Evolutionary conservation across 2,329 filamentous ascomycete genomes (phyloP).

Genomic region (Huntiella decipiens): DNA sequence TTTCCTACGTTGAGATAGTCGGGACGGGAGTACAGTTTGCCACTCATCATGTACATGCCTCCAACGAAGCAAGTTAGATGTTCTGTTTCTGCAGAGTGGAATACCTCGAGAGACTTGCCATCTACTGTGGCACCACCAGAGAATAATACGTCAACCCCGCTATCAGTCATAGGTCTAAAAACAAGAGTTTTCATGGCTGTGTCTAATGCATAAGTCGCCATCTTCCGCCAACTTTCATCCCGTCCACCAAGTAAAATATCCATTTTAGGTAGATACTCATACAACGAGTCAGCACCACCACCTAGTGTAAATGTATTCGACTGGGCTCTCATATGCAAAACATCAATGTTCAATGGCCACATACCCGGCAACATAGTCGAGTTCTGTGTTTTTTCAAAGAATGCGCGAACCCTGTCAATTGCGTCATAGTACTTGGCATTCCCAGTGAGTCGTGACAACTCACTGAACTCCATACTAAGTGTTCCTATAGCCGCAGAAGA

Average conservation of each 20-base stretch:
- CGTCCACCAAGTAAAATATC: constrained; percentile 47
- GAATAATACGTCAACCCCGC: constrained; percentile 43
- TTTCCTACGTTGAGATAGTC: constrained; percentile 30
- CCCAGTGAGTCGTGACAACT: constrained; percentile 53
- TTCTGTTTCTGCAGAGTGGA: constrained; percentile 14
- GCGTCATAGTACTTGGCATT: constrained; percentile 42
- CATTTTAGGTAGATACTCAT: constrained; percentile 43
- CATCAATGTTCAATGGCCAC: constrained; percentile 49
- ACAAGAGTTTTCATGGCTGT: constrained; percentile 43
- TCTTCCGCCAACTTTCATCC: constrained; percentile 37
- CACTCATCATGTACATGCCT: constrained; percentile 49
- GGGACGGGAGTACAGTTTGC: constrained; percentile 35
- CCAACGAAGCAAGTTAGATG: constrained; percentile 55
- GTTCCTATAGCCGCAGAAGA: constrained; percentile 37
- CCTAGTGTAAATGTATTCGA: constrained; percentile 30
- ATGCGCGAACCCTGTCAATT: constrained; percentile 51
- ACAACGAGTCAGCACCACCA: constrained; percentile 34
- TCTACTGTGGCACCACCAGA: constrained; percentile 22
- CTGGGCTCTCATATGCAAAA: constrained; percentile 17
- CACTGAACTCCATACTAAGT: constrained; percentile 54
- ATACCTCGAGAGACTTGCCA: not conserved
- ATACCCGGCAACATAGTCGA: constrained; percentile 54
- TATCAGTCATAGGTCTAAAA: constrained; percentile 48
- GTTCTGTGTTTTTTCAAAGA: constrained; percentile 49
- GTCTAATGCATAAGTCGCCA: constrained; percentile 44